These are phyloP conservation scores for Ostreobium quekettii DNA, from an alignment of 139 green algal genomes.

Conservation along the genomic window DNA sequence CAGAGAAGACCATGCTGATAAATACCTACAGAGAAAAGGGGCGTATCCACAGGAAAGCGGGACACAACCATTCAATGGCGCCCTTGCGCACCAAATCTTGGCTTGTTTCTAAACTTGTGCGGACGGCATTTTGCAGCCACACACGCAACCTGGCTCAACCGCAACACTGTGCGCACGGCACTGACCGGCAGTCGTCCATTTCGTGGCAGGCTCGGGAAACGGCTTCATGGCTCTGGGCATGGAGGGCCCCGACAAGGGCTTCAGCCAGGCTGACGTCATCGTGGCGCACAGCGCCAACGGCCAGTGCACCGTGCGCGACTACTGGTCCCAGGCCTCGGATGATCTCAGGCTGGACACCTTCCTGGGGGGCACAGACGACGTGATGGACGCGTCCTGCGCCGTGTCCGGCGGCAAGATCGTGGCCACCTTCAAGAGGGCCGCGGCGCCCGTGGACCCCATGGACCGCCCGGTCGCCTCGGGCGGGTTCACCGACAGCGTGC, in stretches of 20 bases:
- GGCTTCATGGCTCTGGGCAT: not conserved
- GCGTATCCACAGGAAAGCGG: no score
- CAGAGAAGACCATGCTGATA: no score
- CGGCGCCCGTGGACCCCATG: not conserved
- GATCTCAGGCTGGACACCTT: not conserved
- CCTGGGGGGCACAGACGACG: slow-evolving; percentile 4
- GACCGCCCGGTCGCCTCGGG: not conserved
- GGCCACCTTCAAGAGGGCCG: not conserved
- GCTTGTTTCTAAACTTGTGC: no score
- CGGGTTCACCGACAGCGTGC: not conserved
- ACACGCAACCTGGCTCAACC: no score
- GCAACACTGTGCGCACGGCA: no score
- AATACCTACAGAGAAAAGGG: no score
- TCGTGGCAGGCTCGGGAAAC: slow-evolving; percentile 1
- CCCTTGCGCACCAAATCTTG: no score
- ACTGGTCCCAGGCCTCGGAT: not conserved
- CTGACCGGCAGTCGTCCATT: not conserved
- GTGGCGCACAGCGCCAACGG: not conserved
- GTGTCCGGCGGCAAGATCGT: slow-evolving; percentile 8
- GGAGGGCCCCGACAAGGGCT: not conserved
- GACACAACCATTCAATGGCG: no score
- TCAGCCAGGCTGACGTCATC: slow-evolving; percentile 7
- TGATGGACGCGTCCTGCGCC: not conserved
- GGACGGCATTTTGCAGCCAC: no score
- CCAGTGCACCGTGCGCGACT: slow-evolving; percentile 2